Evolutionary conservation across 768 basidiomycete species (phyloP), one percentile per base, ranked within the genome.

Genomic region (Leccinum pellstonianum): DNA sequence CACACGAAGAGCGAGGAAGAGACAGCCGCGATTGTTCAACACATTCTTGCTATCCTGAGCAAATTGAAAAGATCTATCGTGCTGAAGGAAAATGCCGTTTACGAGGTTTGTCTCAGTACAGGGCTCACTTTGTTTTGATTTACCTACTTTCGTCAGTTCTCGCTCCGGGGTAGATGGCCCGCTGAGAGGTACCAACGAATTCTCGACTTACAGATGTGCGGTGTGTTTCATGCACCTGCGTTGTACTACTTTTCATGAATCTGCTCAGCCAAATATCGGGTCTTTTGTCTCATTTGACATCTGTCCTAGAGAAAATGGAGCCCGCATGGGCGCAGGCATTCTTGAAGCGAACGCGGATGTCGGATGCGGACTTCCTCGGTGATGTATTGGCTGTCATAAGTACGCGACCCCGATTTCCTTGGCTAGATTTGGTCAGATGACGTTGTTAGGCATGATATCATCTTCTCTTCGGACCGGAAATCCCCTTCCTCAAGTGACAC

Each of bases 401-500:
- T 88, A 60, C 53, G 83, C 68, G 43, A 14, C 41, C 21, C 25
- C 11, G 35, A 29, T 52, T 43, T 61, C 17, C 15, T 33, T 33
- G 5, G 56, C 1, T 29, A 57, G 11, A 14, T 0, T 25, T 61
- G 43, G 21, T 19, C n/a, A 41, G 4, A 43, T 21, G 38, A 9
- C 4, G 11, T 19, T 52, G 31, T 19, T 33, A 91, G 90, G 83
- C 33, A 83, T 95, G 82, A 85, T 91, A 56, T 87, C 91, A 0
- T 86, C 86, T 0, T 81, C 91, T 8, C 76, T 95, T 17, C 82
- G 87, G 15, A 87, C 87, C 0, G 92, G 90, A 4, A 77, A 76
- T 7, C 85, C 93, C 0, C 77, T 95, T 3, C 93, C 93, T 0
- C 93, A 95, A 67, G 90, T 95, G 56, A 94, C 92, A 3, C 92